These are phyloP conservation scores for Phyllosticta ampelicida DNA, from an alignment of 2,329 filamentous ascomycete genomes.

Conservation along the genomic window DNA sequence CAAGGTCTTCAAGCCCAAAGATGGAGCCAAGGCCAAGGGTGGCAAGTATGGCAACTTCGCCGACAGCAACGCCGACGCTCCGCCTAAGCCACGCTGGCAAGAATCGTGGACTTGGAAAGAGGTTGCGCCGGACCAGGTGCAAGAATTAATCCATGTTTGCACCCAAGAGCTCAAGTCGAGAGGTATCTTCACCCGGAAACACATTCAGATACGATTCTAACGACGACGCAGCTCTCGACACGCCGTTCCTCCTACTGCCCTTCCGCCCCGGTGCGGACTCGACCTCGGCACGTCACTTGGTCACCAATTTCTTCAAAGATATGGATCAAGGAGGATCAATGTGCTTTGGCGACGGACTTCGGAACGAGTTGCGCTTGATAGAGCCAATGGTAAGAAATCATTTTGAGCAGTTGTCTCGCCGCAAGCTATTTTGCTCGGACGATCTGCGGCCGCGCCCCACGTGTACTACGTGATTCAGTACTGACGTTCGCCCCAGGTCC, in stretches of 20 bases:
- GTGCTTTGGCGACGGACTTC: constrained; percentile 56
- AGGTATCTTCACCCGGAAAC: too few relatives aligned
- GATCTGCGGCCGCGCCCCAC: background rate
- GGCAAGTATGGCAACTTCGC: constrained; percentile 45
- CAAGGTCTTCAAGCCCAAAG: constrained; percentile 62
- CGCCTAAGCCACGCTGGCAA: constrained; percentile 68
- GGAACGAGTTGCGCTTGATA: constrained; percentile 80
- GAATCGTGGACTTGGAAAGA: constrained; percentile 76
- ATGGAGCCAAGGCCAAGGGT: constrained; percentile 48
- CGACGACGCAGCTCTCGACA: constrained; percentile 58
- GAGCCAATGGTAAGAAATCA: constrained; percentile 73
- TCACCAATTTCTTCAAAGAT: constrained; percentile 82
- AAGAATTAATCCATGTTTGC: constrained; percentile 74
- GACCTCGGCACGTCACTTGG: constrained; percentile 72
- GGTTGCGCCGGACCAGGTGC: constrained; percentile 81
- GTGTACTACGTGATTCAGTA: background rate
- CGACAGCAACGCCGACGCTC: constrained; percentile 34
- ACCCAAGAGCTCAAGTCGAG: constrained; percentile 86
- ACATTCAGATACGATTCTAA: too few relatives aligned
- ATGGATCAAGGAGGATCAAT: constrained; percentile 46
- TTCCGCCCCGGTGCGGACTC: constrained; percentile 91
- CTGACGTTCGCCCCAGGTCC: constrained; percentile 48
- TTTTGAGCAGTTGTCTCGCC: background rate
- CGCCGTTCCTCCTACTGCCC: constrained; percentile 84
- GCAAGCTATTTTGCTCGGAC: background rate